Conservation (phyloP, 2,329 filamentous ascomycete genomes). For the Endoconidiophora laricicola region DNA sequence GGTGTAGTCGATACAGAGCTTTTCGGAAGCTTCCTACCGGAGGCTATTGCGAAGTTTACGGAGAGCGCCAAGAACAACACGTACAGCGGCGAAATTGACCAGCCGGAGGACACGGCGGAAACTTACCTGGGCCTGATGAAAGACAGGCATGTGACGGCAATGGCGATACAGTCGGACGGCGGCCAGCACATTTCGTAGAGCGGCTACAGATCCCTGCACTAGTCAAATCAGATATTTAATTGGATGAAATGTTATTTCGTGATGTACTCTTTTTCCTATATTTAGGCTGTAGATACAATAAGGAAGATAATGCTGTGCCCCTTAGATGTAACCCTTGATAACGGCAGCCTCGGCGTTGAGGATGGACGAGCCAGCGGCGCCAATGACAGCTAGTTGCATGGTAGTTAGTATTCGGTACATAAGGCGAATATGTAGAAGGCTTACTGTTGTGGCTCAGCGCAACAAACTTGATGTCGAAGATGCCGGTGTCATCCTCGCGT, state of each 20-base stretch:
- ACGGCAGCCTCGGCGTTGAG: slow-evolving; percentile 86
- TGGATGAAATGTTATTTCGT: neutral
- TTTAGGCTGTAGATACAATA: neutral
- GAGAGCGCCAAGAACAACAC: no score
- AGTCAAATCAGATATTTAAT: no score
- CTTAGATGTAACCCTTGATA: slow-evolving; percentile 66
- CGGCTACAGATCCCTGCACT: no score
- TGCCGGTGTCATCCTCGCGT: slow-evolving; percentile 67
- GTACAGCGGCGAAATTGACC: no score
- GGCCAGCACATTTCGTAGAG: no score
- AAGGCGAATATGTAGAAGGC: slow-evolving; percentile 16
- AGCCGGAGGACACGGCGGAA: no score
- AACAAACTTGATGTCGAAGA: slow-evolving; percentile 92
- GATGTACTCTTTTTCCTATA: neutral
- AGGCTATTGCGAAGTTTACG: no score
- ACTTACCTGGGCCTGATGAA: no score
- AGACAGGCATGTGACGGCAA: no score
- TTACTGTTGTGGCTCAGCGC: slow-evolving; percentile 67
- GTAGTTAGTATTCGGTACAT: slow-evolving; percentile 27
- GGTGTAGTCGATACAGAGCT: no score
- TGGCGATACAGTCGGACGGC: no score
- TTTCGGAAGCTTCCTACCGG: no score
- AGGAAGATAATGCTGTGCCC: neutral
- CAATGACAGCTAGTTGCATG: slow-evolving; percentile 54
- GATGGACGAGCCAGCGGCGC: slow-evolving; percentile 89